Conservation (phyloP, 75 land plant species). For the Picea sitchensis region DNA sequence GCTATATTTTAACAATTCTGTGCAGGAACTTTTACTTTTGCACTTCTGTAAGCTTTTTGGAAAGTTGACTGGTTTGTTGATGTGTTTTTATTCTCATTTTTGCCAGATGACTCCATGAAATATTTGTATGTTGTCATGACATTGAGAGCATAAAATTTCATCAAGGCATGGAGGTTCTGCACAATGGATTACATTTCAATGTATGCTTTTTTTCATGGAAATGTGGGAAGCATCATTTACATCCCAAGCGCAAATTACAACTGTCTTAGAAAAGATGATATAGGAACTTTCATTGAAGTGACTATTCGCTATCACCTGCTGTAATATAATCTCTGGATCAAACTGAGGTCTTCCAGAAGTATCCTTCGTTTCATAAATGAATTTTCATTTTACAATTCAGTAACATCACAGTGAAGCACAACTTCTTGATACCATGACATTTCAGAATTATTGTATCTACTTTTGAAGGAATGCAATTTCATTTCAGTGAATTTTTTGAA, state of each 20-base stretch:
- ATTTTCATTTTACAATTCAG: not conserved
- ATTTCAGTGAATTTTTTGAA: not conserved
- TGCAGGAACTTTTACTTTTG: not conserved
- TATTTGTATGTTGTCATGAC: not conserved
- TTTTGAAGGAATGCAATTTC: too few species aligned
- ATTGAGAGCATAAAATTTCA: not conserved
- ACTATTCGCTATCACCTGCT: not conserved
- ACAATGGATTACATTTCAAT: not conserved
- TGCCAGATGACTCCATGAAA: not conserved
- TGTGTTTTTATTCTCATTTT: not conserved
- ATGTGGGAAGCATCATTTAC: not conserved
- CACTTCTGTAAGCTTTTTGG: not conserved
- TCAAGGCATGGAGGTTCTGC: not conserved
- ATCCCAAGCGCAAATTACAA: not conserved
- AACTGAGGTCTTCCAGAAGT: not conserved
- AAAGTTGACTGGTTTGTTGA: not conserved
- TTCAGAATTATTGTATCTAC: not conserved
- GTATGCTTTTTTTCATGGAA: not conserved
- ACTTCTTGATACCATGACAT: not conserved
- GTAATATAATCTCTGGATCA: not conserved
- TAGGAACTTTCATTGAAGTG: not conserved
- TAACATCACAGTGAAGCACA: not conserved
- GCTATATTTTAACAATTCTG: not conserved
- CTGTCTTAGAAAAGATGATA: not conserved
- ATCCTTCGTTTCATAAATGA: not conserved